These are phyloP conservation scores for Gaeumannomyces tritici DNA, from an alignment of 2,329 filamentous ascomycete genomes.

Conservation along the genomic window DNA sequence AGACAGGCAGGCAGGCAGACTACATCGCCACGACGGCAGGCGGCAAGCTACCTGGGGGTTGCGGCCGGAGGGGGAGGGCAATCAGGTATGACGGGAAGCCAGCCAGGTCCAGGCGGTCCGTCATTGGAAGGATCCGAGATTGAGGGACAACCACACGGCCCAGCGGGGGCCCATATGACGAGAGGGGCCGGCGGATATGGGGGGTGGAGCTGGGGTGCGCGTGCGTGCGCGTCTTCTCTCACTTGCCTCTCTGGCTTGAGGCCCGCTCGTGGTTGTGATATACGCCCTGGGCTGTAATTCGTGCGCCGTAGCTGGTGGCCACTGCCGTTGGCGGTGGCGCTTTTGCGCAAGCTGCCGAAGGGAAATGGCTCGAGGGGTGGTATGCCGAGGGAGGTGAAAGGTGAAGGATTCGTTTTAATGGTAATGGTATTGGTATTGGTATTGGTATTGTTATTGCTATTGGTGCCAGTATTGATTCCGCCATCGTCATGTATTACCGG, in stretches of 20 bases:
- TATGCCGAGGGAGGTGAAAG: too few relatives aligned
- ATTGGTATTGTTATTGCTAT: background rate
- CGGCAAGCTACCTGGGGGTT: background rate
- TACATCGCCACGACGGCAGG: background rate
- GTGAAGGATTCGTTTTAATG: background rate
- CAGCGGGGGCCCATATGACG: background rate
- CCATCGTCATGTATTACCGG: too few relatives aligned
- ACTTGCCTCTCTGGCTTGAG: too few relatives aligned
- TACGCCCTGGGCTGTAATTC: too few relatives aligned
- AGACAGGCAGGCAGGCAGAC: too few relatives aligned
- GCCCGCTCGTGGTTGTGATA: too few relatives aligned
- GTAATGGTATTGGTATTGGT: background rate
- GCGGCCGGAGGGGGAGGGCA: background rate
- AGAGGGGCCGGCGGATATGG: background rate
- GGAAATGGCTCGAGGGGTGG: background rate
- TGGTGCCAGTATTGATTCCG: background rate
- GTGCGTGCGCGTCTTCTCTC: background rate
- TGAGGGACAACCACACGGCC: background rate
- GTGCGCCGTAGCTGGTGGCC: too few relatives aligned
- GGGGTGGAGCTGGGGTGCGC: too few relatives aligned
- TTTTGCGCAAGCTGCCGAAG: too few relatives aligned
- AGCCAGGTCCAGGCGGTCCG: background rate
- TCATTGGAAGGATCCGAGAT: constrained; percentile 2
- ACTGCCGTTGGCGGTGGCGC: too few relatives aligned
- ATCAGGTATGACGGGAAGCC: background rate